Evolutionary conservation across 169 alveolate species (phyloP), one percentile per base, ranked within the genome.

Genomic region (Plasmodium ovale): DNA sequence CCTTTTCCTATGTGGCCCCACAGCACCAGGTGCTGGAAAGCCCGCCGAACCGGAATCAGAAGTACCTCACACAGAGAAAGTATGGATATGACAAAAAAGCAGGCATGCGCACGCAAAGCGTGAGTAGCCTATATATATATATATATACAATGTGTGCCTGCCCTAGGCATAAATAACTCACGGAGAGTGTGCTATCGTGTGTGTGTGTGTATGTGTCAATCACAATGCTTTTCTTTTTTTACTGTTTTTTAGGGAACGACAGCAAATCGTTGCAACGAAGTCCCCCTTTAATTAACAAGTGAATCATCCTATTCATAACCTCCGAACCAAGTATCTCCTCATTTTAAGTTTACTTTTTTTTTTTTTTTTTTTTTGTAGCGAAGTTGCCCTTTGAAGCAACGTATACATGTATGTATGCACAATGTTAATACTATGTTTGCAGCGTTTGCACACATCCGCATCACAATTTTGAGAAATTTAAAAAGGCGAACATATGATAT

Each of bases 251-350:
- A 74, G 88, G 64, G 88, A 74, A 64, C 72, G 88, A 19, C 88
- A 74, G 60, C 16, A 74, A 74, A 74, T 74, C 33, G 74, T 74
- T 25, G 88, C 88, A 12, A 74, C 88, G 9, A 74, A 74, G 51
- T 74, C 88, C 1, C 88, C 88, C 19, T 74, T 74, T 74, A 74
- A 74, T 42, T 70, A 68, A 68, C 14, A 71, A 33, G 14, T 10
- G 10, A 12, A 59, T 7, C n/a, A n/a, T n/a, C n/a, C n/a, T n/a
- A n/a, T n/a, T n/a, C n/a, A n/a, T n/a, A n/a, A n/a, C n/a, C n/a
- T n/a, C n/a, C n/a, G n/a, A n/a, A n/a, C n/a, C n/a, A n/a, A n/a
- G n/a, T n/a, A n/a, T n/a, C n/a, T n/a, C n/a, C n/a, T n/a, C n/a
- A n/a, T n/a, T n/a, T n/a, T n/a, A n/a, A n/a, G n/a, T n/a, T 4